A percentile compares a stretch with the other conserved stretches of the same genome.
Conservation (phyloP, 345 rosid species). For the Theobroma cacao region DNA sequence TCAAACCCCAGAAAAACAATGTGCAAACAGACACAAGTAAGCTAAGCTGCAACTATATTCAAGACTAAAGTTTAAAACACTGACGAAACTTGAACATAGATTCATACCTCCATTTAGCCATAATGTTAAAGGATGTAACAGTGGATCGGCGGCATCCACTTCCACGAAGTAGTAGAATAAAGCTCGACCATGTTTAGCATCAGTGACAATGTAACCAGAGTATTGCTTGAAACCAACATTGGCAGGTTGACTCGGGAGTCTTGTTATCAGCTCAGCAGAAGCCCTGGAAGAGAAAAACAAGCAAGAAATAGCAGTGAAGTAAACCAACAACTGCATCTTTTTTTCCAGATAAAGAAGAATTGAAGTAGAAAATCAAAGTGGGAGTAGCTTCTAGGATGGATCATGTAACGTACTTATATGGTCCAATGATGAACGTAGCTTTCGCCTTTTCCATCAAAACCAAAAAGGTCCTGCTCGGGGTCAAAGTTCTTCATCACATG, state of each 20-base stretch:
- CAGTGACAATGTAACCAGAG: not conserved
- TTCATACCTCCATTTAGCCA: not conserved
- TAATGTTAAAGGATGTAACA: not conserved
- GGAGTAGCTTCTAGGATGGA: not conserved
- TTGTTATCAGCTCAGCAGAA: not conserved
- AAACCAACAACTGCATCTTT: too few relatives aligned
- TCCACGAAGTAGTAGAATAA: slow-evolving; percentile 2
- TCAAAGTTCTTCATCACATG: not conserved
- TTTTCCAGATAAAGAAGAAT: not conserved
- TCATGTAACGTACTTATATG: not conserved
- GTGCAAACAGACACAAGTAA: too few relatives aligned
- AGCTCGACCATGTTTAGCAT: slow-evolving; percentile 3
- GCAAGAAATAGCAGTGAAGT: too few relatives aligned
- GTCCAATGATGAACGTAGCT: not conserved
- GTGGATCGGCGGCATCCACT: not conserved
- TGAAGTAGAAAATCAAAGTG: not conserved
- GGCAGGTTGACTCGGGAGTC: not conserved
- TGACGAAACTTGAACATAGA: not conserved
- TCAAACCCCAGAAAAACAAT: not conserved
- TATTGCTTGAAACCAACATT: not conserved
- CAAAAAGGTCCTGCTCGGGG: not conserved
- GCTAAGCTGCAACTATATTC: not conserved
- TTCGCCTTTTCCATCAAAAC: not conserved
- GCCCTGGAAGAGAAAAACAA: too few relatives aligned
- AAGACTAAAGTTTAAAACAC: too few relatives aligned